These are phyloP conservation scores for Amaranthus tricolor DNA, from an alignment of 179 eudicot species.

Conservation along the genomic window DNA sequence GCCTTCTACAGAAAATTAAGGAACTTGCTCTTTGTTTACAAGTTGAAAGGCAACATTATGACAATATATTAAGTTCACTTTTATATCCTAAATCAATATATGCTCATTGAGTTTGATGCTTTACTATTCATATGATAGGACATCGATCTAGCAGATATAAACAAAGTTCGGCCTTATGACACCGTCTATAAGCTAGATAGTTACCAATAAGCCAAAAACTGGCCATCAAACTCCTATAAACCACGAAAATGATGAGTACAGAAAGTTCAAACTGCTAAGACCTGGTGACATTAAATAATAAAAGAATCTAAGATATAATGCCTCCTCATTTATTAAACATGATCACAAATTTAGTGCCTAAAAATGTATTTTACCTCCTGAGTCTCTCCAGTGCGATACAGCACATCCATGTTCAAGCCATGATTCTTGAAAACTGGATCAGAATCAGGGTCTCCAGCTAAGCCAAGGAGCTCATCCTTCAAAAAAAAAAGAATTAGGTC, in stretches of 20 bases:
- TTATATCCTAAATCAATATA: too few relatives aligned
- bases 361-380: slow-evolving; percentile 48
- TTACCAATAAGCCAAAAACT: background rate
- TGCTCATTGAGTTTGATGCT: too few relatives aligned
- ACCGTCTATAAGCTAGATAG: background rate
- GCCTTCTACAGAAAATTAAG: background rate
- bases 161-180: background rate
- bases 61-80: too few relatives aligned
- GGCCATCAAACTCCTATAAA: background rate
- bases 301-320: background rate
- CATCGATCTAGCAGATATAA: too few relatives aligned
- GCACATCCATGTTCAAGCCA: slow-evolving; percentile 66
- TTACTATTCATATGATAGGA: too few relatives aligned
- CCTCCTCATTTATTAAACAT: background rate
- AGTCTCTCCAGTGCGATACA: slow-evolving; percentile 89
- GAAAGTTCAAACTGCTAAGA: background rate
- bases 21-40: background rate
- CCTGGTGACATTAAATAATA: background rate
- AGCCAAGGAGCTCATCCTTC: slow-evolving; percentile 91
- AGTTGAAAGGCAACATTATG: too few relatives aligned
- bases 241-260: background rate
- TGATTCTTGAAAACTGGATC: slow-evolving; percentile 56
- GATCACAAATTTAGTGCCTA: background rate
- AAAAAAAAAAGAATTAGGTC: slow-evolving; percentile 6
- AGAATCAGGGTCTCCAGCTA: slow-evolving; percentile 54